Conservation (phyloP, 371 early-diverging fungal species). For the Polyrhizophydium stewartii region DNA sequence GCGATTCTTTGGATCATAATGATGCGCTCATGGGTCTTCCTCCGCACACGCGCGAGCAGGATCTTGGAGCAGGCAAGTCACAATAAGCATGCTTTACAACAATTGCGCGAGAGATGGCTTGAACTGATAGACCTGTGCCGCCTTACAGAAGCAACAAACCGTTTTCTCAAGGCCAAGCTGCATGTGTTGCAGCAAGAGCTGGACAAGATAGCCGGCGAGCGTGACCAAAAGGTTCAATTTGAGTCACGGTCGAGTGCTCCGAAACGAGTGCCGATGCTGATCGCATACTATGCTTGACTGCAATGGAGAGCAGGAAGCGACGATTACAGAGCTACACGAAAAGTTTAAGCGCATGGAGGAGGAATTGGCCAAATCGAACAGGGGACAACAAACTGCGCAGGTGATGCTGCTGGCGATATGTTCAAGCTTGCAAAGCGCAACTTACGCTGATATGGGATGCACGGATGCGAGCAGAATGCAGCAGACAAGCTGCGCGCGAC, state of each 20-base stretch:
- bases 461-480: background rate
- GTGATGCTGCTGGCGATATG: background rate
- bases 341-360: slow-evolving; percentile 32
- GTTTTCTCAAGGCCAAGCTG: slow-evolving; percentile 46
- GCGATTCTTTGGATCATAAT: background rate
- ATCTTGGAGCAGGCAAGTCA: slow-evolving; percentile 3
- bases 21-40: slow-evolving; percentile 3
- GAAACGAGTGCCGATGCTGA: too few species aligned
- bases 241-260: background rate
- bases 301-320: slow-evolving; percentile 4
- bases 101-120: background rate
- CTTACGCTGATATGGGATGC: background rate
- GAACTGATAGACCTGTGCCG: background rate
- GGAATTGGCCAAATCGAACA: slow-evolving; percentile 26
- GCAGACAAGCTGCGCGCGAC: slow-evolving; percentile 12
- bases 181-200: slow-evolving; percentile 41
- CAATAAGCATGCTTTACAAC: background rate
- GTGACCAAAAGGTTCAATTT: slow-evolving; percentile 17
- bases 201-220: slow-evolving; percentile 25
- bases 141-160: slow-evolving; percentile 27
- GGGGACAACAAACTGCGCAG: slow-evolving; percentile 17
- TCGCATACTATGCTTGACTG: too few species aligned
- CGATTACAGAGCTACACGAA: slow-evolving; percentile 26
- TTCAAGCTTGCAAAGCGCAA: too few species aligned
- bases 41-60: background rate